Base-by-base conservation (phyloP, 305 asterid species). In the Ajuga reptans region DNA sequence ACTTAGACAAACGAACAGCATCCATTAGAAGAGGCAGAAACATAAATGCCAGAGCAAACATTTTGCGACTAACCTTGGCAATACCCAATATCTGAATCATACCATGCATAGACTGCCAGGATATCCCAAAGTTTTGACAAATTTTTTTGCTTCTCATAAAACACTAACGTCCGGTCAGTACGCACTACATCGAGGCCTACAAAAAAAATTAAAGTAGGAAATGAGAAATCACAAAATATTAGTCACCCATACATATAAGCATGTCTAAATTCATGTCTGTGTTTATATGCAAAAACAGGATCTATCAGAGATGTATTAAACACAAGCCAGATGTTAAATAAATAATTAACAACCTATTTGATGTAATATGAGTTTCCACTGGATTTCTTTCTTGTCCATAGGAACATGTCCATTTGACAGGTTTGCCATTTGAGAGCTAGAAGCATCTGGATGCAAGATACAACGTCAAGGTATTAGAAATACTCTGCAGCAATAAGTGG, bases 311-410 rank as follows among this genome's bases (percentile, higher is more conserved):
- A 24, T 46, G 36, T 12, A 36, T 17, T 66, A 31, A 78, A 61
- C 31, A 77, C 55, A 75, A 64, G 69, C 41, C 60, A 67, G 74
- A 33, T 46, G 29, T 51, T 37, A 34, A 18, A 29, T 64, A 6
- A 53, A 60, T 59, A 21, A 47, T n/a, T 29, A 85, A 84, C 63
- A 78, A 93, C 99, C 99, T 87, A 91, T 94, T 81, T 94, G 99
- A 82, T 94, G 97, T 76, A 94, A 80, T 31, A 89, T 85, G 72
- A 87, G 99, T 75, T 91, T 91, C 99, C 99, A 94, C 73, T 91
- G 87, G 74, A 91, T 86, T 69, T 89, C 91, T 79, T 86, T 89
- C 81, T 87, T 87, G 84, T 85, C 89, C 74, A 71, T 54, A 7
- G 85, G 75, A 73, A 77, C 84, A 75, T 74, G 64, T 68, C 72